Conservation (phyloP, 148 eudicot genomes). For the Suaeda aralocaspica region DNA sequence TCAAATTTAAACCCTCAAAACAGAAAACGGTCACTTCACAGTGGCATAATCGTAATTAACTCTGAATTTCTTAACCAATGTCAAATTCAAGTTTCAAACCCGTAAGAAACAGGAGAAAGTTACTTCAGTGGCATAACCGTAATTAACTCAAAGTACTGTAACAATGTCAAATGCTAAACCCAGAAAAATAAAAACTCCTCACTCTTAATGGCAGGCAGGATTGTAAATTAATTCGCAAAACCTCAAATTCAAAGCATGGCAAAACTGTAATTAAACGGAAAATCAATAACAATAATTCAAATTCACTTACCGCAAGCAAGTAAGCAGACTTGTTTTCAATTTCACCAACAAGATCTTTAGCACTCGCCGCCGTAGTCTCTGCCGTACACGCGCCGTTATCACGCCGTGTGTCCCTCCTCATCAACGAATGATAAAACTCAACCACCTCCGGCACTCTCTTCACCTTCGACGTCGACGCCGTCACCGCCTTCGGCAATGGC, state of each 20-base stretch:
- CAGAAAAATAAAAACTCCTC: too few relatives aligned
- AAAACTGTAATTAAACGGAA: too few relatives aligned
- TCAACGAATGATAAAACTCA: slow-evolving; percentile 83
- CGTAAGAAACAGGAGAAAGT: too few relatives aligned
- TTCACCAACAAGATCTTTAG: slow-evolving; percentile 80
- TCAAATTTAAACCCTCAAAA: too few relatives aligned
- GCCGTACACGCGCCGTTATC: slow-evolving; percentile 47
- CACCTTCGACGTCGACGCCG: slow-evolving; percentile 51
- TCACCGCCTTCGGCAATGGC: slow-evolving; percentile 40
- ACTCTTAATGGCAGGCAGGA: too few relatives aligned
- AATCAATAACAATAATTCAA: too few relatives aligned
- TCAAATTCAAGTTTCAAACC: too few relatives aligned
- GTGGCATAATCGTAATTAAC: slow-evolving; percentile 33
- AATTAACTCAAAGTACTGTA: slow-evolving; percentile 8
- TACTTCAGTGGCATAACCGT: slow-evolving; percentile 31
- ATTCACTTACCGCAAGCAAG: slow-evolving; percentile 69
- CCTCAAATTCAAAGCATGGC: too few relatives aligned
- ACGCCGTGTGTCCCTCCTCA: slow-evolving; percentile 78
- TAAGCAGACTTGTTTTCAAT: slow-evolving; percentile 82
- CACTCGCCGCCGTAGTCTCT: slow-evolving; percentile 46
- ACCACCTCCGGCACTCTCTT: slow-evolving; percentile 93
- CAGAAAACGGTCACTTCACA: background rate
- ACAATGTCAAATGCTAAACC: background rate
- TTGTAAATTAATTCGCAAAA: too few relatives aligned
- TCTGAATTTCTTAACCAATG: background rate